phyloP scores from a whole-genome alignment of 1,284 basidiomycete species.

The Meira nashicola region DNA sequence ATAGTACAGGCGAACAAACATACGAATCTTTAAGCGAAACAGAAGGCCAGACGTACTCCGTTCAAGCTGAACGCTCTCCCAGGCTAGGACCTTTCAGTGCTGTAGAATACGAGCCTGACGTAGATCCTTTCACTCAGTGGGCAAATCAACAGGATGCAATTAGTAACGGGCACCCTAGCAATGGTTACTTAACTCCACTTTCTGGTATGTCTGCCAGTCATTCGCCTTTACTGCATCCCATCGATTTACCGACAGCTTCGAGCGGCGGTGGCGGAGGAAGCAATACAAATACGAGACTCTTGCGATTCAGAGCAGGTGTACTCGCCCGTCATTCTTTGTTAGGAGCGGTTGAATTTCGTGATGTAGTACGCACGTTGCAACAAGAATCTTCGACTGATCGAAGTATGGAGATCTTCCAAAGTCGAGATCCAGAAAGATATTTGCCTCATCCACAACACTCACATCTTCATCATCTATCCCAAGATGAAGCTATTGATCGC shows the following conservation, averaged over 20 bases:
- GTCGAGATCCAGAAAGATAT: conserved; percentile 40
- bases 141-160: background rate
- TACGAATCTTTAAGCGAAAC: background rate
- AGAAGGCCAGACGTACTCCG: background rate
- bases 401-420: conserved; percentile 37
- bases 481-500: background rate
- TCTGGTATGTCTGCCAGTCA: background rate
- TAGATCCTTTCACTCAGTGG: conserved; percentile 39
- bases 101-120: conserved; percentile 37
- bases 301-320: conserved; percentile 1
- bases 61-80: conserved; percentile 4
- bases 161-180: background rate
- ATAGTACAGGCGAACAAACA: conserved; percentile 15
- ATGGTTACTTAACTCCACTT: background rate
- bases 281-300: background rate
- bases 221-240: background rate
- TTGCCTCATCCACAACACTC: conserved; percentile 34
- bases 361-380: conserved; percentile 75
- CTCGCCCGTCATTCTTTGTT: conserved; percentile 63
- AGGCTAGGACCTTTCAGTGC: conserved; percentile 27
- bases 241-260: conserved; percentile 5
- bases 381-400: conserved; percentile 52
- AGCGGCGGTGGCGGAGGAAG: background rate
- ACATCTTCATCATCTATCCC: background rate
- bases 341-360: conserved; percentile 86